phyloP scores from a whole-genome alignment of 2,329 filamentous ascomycete genomes.

The Stagonosporopsis tanaceti region DNA sequence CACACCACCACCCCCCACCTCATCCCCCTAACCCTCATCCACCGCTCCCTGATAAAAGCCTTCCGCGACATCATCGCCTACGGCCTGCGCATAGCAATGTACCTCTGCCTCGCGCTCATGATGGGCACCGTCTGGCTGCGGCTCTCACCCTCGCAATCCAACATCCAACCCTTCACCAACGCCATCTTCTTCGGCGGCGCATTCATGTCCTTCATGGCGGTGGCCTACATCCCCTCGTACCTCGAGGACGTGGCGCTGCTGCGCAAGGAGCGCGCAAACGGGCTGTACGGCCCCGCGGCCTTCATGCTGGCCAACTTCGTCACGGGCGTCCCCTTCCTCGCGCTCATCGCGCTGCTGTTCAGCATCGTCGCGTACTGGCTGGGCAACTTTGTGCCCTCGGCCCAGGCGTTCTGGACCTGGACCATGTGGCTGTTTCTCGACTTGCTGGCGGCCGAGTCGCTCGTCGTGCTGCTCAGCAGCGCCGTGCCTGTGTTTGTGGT shows the following conservation, averaged over 20 bases:
- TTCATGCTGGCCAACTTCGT: constrained; percentile 83
- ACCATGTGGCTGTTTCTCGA: constrained; percentile 87
- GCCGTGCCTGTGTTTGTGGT: constrained; percentile 83
- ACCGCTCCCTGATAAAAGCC: constrained; percentile 82
- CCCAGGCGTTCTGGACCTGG: constrained; percentile 75
- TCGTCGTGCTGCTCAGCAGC: constrained; percentile 78
- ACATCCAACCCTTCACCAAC: constrained; percentile 84
- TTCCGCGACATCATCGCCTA: constrained; percentile 87
- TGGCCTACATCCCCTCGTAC: constrained; percentile 85
- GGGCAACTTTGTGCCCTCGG: constrained; percentile 73
- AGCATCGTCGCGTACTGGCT: constrained; percentile 82
- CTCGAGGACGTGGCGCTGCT: constrained; percentile 79
- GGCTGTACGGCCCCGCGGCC: constrained; percentile 76
- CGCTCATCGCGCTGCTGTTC: constrained; percentile 79
- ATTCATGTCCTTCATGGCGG: constrained; percentile 63
- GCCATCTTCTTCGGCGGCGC: constrained; percentile 69
- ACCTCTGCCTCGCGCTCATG: constrained; percentile 79
- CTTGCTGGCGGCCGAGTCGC: constrained; percentile 79
- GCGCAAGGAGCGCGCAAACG: constrained; percentile 81
- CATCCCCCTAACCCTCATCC: constrained; percentile 71
- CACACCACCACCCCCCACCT: constrained; percentile 55
- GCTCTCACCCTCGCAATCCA: constrained; percentile 70
- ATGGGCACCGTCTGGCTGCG: constrained; percentile 90
- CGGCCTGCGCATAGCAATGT: constrained; percentile 83
- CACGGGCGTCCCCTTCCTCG: constrained; percentile 81